Evolutionary conservation across 2,329 filamentous ascomycete species (phyloP).

Genomic region (Uncinocarpus reesii): DNA sequence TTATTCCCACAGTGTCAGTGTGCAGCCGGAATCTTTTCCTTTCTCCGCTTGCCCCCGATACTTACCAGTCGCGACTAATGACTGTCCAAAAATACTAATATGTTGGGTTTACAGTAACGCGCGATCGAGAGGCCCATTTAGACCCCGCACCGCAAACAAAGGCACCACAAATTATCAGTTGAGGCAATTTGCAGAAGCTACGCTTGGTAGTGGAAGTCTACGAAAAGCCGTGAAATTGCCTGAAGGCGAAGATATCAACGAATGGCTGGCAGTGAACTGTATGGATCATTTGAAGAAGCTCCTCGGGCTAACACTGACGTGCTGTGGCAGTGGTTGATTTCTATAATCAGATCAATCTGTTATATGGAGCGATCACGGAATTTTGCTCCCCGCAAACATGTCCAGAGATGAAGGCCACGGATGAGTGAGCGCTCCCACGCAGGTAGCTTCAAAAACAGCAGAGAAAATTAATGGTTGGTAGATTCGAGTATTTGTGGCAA

Average conservation of each 20-base stretch:
- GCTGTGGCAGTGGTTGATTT: constrained; percentile 77
- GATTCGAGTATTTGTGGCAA: constrained; percentile 98
- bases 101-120: constrained; percentile 58
- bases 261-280: constrained; percentile 98
- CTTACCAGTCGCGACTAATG: too few species aligned
- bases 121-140: constrained; percentile 81
- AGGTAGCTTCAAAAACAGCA: not conserved
- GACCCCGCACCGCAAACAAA: constrained; percentile 71
- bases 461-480: constrained; percentile 26
- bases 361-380: constrained; percentile 97
- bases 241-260: constrained; percentile 93
- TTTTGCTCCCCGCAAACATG: constrained; percentile 97
- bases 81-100: too few species aligned
- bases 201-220: constrained; percentile 84
- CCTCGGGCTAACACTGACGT: constrained; percentile 9
- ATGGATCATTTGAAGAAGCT: constrained; percentile 18
- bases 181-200: constrained; percentile 95
- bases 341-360: constrained; percentile 98
- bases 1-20: constrained; percentile 11
- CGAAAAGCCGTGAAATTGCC: constrained; percentile 94
- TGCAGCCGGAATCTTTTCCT: not conserved
- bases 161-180: constrained; percentile 87
- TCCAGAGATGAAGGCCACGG: constrained; percentile 99
- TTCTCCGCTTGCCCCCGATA: not conserved
- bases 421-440: constrained; percentile 55